Conservation (phyloP, 2,329 filamentous ascomycete species). For the Ophiostoma quercus region DNA sequence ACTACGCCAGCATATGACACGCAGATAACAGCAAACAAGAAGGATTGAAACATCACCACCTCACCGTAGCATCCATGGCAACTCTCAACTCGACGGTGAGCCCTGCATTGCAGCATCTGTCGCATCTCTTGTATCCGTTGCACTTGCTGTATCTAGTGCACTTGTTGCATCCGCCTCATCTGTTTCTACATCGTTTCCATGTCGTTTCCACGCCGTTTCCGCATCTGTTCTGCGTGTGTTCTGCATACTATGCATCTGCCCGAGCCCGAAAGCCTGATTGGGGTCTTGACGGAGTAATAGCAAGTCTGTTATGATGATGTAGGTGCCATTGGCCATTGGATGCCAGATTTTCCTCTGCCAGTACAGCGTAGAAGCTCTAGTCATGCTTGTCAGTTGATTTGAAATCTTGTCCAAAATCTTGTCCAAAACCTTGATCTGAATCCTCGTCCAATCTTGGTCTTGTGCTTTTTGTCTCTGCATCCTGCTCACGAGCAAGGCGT, state of each 20-base stretch:
- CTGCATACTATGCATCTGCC: neutral
- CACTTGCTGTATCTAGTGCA: neutral
- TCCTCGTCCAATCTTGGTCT: neutral
- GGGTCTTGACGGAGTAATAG: neutral
- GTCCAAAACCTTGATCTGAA: neutral
- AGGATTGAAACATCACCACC: neutral
- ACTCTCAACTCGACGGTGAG: neutral
- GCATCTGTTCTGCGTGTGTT: neutral
- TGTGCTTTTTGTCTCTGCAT: neutral
- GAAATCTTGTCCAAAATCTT: neutral
- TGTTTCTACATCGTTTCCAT: neutral
- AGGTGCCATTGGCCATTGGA: neutral
- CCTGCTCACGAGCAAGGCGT: neutral
- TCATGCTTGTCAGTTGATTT: neutral
- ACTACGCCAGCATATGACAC: neutral
- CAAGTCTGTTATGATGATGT: slow-evolving; percentile 1
- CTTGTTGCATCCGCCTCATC: neutral
- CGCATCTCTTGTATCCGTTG: too few species aligned
- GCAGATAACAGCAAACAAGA: neutral
- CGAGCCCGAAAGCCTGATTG: slow-evolving; percentile 7
- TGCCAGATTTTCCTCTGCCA: neutral
- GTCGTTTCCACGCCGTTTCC: neutral
- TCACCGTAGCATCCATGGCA: slow-evolving; percentile 7
- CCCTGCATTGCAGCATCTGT: slow-evolving; percentile 1
- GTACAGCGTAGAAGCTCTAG: neutral